A percentile compares a stretch with the other conserved stretches of the same genome.
Conservation (phyloP, 257 asterid species). For the Nicotiana tabacum region DNA sequence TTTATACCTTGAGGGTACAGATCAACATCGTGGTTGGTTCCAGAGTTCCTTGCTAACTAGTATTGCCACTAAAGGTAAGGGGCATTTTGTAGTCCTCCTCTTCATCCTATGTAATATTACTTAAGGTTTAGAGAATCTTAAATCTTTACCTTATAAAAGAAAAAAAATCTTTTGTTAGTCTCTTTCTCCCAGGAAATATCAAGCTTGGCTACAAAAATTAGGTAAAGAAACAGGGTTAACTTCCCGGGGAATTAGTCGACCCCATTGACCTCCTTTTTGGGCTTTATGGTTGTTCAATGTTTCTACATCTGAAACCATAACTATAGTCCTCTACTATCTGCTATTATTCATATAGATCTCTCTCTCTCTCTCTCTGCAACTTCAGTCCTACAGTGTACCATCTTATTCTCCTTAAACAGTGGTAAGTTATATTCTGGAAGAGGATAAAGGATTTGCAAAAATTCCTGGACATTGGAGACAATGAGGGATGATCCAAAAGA, state of each 20-base stretch:
- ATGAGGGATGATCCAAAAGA: neutral
- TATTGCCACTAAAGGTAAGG: constrained; percentile 82
- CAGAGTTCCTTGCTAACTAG: constrained; percentile 93
- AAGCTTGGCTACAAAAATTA: neutral
- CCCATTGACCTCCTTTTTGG: neutral
- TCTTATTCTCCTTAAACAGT: neutral
- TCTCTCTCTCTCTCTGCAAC: neutral
- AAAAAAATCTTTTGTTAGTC: neutral
- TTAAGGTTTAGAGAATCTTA: neutral
- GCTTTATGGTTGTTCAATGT: neutral
- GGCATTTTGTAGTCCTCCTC: neutral
- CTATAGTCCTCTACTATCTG: neutral
- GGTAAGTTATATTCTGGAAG: neutral
- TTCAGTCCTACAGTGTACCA: neutral
- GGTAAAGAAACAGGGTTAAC: neutral
- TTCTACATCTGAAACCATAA: neutral
- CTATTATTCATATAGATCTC: neutral
- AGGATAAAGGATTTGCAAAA: neutral
- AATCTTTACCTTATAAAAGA: no score
- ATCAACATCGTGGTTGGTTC: constrained; percentile 99
- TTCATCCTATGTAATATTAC: neutral
- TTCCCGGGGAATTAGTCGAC: neutral
- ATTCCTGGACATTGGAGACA: neutral
- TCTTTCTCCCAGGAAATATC: neutral
- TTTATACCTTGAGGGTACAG: constrained; percentile 96